phyloP scores from a whole-genome alignment of 129 eudicot species.

The Solidago caesia region DNA sequence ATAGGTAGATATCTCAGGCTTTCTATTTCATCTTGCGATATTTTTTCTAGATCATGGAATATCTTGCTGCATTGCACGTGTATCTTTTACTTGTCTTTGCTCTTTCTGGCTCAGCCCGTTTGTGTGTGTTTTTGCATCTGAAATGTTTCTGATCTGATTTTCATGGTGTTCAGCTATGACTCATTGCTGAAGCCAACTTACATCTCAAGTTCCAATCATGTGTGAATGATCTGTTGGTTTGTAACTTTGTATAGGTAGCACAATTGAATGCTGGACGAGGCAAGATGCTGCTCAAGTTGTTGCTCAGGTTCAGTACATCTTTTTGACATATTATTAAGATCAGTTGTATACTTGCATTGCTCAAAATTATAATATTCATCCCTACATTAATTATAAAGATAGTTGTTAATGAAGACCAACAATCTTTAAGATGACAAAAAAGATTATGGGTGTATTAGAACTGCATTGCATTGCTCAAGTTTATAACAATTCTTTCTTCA shows the following conservation, averaged over 20 bases:
- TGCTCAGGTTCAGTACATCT: conserved; percentile 56
- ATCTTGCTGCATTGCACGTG: background rate
- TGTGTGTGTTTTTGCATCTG: no score
- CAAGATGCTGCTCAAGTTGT: conserved; percentile 89
- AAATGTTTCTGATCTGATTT: conserved; percentile 5
- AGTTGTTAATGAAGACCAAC: background rate
- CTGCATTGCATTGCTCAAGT: background rate
- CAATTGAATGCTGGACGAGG: conserved; percentile 85
- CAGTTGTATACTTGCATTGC: conserved; percentile 7
- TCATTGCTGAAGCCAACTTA: background rate
- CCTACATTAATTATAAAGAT: background rate
- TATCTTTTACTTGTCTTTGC: background rate
- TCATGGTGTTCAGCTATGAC: background rate
- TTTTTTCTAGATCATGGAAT: background rate
- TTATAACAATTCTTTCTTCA: background rate
- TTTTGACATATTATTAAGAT: background rate
- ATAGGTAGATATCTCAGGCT: conserved; percentile 56
- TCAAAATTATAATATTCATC: background rate
- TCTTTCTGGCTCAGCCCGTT: conserved; percentile 2
- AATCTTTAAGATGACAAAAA: background rate
- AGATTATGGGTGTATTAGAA: background rate
- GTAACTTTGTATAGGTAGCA: conserved; percentile 57
- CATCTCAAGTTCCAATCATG: background rate
- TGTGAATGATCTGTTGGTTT: conserved; percentile 8
- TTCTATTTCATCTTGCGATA: background rate